These are phyloP conservation scores for Striga hermonthica DNA, from an alignment of 305 asterid species.

Conservation along the genomic window DNA sequence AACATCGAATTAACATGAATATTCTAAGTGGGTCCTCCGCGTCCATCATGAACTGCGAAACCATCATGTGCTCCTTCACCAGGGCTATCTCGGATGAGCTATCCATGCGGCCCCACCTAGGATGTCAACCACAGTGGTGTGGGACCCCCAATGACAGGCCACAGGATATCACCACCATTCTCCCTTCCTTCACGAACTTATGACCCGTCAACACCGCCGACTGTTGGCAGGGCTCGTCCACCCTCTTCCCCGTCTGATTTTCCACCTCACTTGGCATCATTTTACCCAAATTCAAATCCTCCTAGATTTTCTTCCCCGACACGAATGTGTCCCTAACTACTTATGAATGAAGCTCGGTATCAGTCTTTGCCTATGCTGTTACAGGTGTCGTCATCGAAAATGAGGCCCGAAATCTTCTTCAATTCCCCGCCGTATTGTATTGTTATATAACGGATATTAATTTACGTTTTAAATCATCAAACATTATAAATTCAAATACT, in stretches of 20 bases:
- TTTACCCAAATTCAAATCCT: conserved; percentile 60
- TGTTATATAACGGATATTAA: no score
- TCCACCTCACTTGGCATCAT: conserved; percentile 37
- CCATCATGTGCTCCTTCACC: conserved; percentile 39
- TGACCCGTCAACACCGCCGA: conserved; percentile 53
- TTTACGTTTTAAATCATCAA: no score
- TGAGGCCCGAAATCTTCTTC: conserved; percentile 55
- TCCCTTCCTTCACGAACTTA: conserved; percentile 45
- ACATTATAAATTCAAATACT: no score
- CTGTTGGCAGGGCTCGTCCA: conserved; percentile 57
- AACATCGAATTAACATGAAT: conserved; percentile 84
- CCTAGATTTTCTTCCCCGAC: conserved; percentile 57
- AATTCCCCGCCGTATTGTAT: no score
- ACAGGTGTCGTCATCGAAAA: conserved; percentile 54
- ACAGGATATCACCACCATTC: conserved; percentile 73
- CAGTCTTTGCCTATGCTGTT: conserved; percentile 52
- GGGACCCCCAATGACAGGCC: conserved; percentile 92
- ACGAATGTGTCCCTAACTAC: conserved; percentile 73
- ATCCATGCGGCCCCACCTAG: conserved; percentile 50
- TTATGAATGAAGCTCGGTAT: conserved; percentile 67
- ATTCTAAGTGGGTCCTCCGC: conserved; percentile 94
- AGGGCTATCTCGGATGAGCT: conserved; percentile 46
- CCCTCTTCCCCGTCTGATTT: conserved; percentile 31
- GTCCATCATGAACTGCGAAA: conserved; percentile 82
- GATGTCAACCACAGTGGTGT: conserved; percentile 82